phyloP scores from a whole-genome alignment of 352 stramenopile species.

The Globisporangium camurandrum region DNA sequence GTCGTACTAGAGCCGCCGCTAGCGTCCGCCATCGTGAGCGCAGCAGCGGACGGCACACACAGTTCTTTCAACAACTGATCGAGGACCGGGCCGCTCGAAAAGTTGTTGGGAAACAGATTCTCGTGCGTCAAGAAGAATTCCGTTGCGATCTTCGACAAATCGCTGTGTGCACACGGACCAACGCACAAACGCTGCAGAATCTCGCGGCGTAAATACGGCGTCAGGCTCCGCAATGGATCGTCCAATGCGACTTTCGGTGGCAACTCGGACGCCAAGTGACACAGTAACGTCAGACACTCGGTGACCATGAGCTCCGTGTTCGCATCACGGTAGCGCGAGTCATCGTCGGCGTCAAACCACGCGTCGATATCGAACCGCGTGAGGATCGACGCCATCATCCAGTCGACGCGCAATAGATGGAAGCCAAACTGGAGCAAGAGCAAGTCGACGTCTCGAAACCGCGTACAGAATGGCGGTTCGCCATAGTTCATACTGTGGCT shows the following conservation, averaged over 20 bases:
- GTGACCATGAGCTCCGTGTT: slow-evolving; percentile 71
- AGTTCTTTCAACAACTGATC: slow-evolving; percentile 80
- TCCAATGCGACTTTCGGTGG: slow-evolving; percentile 44
- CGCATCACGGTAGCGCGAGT: slow-evolving; percentile 25
- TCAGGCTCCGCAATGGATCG: slow-evolving; percentile 46
- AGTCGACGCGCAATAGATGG: slow-evolving; percentile 63
- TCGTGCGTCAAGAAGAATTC: slow-evolving; percentile 78
- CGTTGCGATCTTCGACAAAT: slow-evolving; percentile 78
- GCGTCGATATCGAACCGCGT: slow-evolving; percentile 57
- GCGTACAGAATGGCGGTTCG: slow-evolving; percentile 78
- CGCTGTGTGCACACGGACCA: slow-evolving; percentile 71
- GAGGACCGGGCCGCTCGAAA: slow-evolving; percentile 55
- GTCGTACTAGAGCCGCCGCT: slow-evolving; percentile 8
- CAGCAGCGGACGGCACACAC: slow-evolving; percentile 18
- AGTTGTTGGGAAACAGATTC: slow-evolving; percentile 61
- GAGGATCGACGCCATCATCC: slow-evolving; percentile 68
- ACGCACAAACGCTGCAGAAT: slow-evolving; percentile 80
- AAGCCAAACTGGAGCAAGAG: slow-evolving; percentile 76
- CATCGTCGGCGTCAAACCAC: slow-evolving; percentile 34
- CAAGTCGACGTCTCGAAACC: slow-evolving; percentile 79
- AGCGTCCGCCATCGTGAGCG: slow-evolving; percentile 3
- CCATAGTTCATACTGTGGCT: slow-evolving; percentile 89
- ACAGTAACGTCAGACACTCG: slow-evolving; percentile 70
- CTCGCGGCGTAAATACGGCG: slow-evolving; percentile 64
- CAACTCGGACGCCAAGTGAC: slow-evolving; percentile 70